phyloP scores from a whole-genome alignment of 768 basidiomycete species.

The Serendipita sp. region DNA sequence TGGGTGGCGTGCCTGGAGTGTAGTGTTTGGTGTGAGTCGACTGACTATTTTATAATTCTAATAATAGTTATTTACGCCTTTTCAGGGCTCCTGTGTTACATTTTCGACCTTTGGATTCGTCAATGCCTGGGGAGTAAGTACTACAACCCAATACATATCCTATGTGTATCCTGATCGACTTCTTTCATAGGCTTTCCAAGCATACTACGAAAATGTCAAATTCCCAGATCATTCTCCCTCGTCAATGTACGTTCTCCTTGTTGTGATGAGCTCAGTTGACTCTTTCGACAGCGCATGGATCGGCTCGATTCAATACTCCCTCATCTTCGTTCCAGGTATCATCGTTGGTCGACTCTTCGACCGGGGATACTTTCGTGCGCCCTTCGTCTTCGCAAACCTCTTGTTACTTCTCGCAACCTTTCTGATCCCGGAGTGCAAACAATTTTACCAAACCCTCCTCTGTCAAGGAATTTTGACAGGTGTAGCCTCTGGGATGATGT shows the following conservation, averaged over 20 bases:
- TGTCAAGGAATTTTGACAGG: slow-evolving; percentile 57
- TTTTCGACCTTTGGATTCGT: slow-evolving; percentile 5
- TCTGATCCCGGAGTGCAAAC: slow-evolving; percentile 47
- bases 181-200: slow-evolving; percentile 33
- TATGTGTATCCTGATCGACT: not conserved
- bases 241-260: slow-evolving; percentile 30
- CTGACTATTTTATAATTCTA: not conserved
- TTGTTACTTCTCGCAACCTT: slow-evolving; percentile 28
- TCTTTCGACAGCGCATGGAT: slow-evolving; percentile 50
- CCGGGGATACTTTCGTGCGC: slow-evolving; percentile 42
- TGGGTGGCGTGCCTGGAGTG: slow-evolving; percentile 6
- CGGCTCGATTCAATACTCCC: slow-evolving; percentile 31
- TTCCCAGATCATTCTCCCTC: slow-evolving; percentile 38
- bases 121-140: slow-evolving; percentile 10
- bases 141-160: not conserved
- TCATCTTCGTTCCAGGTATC: slow-evolving; percentile 26
- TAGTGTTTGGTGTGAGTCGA: not conserved
- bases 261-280: not conserved
- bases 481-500: slow-evolving; percentile 22
- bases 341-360: slow-evolving; percentile 57
- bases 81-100: not conserved
- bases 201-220: slow-evolving; percentile 44
- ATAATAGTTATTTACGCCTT: not conserved
- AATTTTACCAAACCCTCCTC: slow-evolving; percentile 63
- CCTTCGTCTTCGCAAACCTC: not conserved